A percentile compares a stretch with the other conserved stretches of the same genome.
Evolutionary conservation across 345 rosid genomes (phyloP).

Genomic region (Moringa oleifera): DNA sequence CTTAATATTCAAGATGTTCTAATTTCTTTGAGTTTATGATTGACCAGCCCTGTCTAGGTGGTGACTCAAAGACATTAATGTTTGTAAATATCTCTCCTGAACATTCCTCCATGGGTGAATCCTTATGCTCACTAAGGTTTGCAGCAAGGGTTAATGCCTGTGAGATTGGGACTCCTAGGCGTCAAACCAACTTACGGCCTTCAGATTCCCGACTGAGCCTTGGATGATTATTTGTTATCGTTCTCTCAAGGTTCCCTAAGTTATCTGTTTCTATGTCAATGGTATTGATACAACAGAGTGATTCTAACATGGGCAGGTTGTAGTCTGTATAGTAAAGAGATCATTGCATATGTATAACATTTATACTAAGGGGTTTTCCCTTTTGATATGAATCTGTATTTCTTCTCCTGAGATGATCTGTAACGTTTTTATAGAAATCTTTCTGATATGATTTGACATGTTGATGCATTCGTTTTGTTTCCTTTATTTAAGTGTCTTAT

Average conservation of each 20-base stretch:
- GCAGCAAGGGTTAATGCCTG: slow-evolving; percentile 98
- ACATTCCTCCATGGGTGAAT: slow-evolving; percentile 73
- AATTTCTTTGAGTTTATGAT: slow-evolving; percentile 17
- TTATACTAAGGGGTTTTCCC: slow-evolving; percentile 3
- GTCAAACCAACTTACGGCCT: slow-evolving; percentile 46
- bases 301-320: slow-evolving; percentile 44
- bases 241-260: not conserved
- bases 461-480: not conserved
- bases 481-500: not conserved
- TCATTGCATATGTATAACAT: not conserved
- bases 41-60: slow-evolving; percentile 92
- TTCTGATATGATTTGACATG: not conserved
- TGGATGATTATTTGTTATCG: slow-evolving; percentile 30
- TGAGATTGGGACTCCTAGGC: slow-evolving; percentile 95
- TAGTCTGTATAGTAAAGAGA: slow-evolving; percentile 37
- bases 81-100: slow-evolving; percentile 91
- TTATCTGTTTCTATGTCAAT: slow-evolving; percentile 20
- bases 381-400: slow-evolving; percentile 6
- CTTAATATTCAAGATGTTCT: slow-evolving; percentile 3
- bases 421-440: slow-evolving; percentile 2
- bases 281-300: slow-evolving; percentile 16
- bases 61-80: slow-evolving; percentile 93
- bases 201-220: slow-evolving; percentile 71
- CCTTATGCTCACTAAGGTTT: slow-evolving; percentile 87
- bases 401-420: slow-evolving; percentile 6